phyloP scores from a whole-genome alignment of 2,329 filamentous ascomycete species.

The Trichoderma pleuroti region DNA sequence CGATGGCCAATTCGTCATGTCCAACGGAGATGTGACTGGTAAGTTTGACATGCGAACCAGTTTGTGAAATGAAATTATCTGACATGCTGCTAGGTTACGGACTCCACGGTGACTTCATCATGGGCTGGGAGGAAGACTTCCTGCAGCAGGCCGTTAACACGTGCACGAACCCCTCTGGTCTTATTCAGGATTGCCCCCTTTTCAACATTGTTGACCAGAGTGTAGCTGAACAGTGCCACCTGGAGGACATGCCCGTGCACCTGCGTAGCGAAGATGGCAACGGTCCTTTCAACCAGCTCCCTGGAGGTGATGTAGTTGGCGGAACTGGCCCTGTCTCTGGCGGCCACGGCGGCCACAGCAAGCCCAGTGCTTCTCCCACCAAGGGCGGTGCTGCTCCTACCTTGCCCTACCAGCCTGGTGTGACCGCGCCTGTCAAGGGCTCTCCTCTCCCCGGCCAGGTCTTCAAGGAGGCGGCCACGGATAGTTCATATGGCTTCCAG shows the following conservation, averaged over 20 bases:
- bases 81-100: slow-evolving; percentile 54
- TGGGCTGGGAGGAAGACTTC: slow-evolving; percentile 68
- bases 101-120: slow-evolving; percentile 78
- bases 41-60: slow-evolving; percentile 27
- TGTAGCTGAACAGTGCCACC: slow-evolving; percentile 57
- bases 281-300: slow-evolving; percentile 57
- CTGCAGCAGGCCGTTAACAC: slow-evolving; percentile 68
- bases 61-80: not conserved
- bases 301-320: slow-evolving; percentile 56
- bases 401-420: slow-evolving; percentile 38
- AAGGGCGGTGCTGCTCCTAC: slow-evolving; percentile 32
- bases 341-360: slow-evolving; percentile 22
- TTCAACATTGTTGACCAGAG: slow-evolving; percentile 67
- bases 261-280: slow-evolving; percentile 58
- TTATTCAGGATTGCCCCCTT: slow-evolving; percentile 68
- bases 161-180: slow-evolving; percentile 69
- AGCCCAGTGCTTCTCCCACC: not conserved
- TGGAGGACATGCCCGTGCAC: slow-evolving; percentile 50
- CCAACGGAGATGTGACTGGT: slow-evolving; percentile 76
- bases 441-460: slow-evolving; percentile 41
- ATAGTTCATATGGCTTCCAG: slow-evolving; percentile 5
- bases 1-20: slow-evolving; percentile 67
- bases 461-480: slow-evolving; percentile 36
- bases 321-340: slow-evolving; percentile 19
- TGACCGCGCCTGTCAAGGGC: slow-evolving; percentile 31